These are phyloP conservation scores for Patellifolia procumbens DNA, from an alignment of 179 eudicot species.

Conservation along the genomic window DNA sequence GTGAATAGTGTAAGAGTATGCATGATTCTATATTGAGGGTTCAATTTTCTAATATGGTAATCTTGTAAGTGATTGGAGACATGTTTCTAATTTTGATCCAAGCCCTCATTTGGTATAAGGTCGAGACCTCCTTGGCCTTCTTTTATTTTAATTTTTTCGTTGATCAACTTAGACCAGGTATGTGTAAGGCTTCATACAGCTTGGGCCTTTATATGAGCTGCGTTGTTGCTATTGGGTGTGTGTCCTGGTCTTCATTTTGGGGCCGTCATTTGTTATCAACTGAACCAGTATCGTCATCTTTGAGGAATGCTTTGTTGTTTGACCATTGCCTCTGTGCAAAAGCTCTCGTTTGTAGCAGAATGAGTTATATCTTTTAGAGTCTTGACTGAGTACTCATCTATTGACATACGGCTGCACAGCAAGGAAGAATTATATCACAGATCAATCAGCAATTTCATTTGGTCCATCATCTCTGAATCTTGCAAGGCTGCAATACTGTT, in stretches of 20 bases:
- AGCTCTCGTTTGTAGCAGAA: neutral
- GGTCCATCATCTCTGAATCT: neutral
- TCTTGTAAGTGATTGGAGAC: no score
- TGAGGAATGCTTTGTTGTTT: neutral
- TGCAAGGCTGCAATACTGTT: neutral
- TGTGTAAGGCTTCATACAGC: neutral
- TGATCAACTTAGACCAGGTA: neutral
- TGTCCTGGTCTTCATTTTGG: neutral
- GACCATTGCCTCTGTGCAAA: neutral
- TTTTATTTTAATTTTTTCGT: neutral
- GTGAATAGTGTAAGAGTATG: no score
- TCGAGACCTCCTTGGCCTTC: neutral
- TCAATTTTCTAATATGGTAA: no score
- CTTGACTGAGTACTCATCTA: neutral
- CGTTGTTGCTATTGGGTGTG: neutral
- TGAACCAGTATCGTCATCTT: neutral
- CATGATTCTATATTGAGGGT: no score
- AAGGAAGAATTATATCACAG: neutral
- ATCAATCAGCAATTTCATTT: neutral
- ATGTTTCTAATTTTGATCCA: no score
- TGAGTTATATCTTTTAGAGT: neutral
- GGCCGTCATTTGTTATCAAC: neutral
- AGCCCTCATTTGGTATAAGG: no score
- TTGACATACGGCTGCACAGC: neutral
- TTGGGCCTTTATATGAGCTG: neutral